These are phyloP conservation scores for Pichia sp. DNA, from an alignment of 1,139 yeast species.

Conservation along the genomic window DNA sequence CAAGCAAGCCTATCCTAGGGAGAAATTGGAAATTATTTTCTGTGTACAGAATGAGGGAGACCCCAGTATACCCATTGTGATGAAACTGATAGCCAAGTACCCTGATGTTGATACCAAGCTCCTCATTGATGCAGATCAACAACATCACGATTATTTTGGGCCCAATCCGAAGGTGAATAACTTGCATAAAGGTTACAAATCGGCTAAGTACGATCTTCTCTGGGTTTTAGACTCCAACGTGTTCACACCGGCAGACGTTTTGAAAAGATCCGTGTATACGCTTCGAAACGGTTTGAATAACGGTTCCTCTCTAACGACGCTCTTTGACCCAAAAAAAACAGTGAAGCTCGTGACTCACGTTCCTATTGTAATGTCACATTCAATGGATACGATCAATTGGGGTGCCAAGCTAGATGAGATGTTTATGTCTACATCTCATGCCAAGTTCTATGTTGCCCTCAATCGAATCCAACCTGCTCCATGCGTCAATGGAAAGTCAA, in stretches of 20 bases:
- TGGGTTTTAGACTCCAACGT: slow-evolving; percentile 92
- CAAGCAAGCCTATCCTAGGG: slow-evolving; percentile 55
- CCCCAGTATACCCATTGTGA: slow-evolving; percentile 56
- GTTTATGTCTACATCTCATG: slow-evolving; percentile 77
- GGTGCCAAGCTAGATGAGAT: slow-evolving; percentile 82
- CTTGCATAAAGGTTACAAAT: slow-evolving; percentile 65
- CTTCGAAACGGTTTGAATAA: slow-evolving; percentile 17
- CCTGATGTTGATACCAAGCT: slow-evolving; percentile 56
- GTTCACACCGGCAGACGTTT: slow-evolving; percentile 63
- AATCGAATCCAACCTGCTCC: slow-evolving; percentile 77
- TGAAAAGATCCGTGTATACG: slow-evolving; percentile 58
- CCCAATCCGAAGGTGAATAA: slow-evolving; percentile 90
- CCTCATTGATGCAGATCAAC: slow-evolving; percentile 33
- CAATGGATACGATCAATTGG: slow-evolving; percentile 23
- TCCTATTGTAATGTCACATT: slow-evolving; percentile 26
- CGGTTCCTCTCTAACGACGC: slow-evolving; percentile 5
- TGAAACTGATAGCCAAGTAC: slow-evolving; percentile 42
- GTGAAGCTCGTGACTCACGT: slow-evolving; percentile 75
- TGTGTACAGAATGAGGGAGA: slow-evolving; percentile 65
- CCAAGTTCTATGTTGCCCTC: slow-evolving; percentile 75
- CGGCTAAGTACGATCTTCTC: slow-evolving; percentile 62
- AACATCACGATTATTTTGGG: slow-evolving; percentile 49
- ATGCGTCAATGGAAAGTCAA: slow-evolving; percentile 91
- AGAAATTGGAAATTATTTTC: slow-evolving; percentile 60
- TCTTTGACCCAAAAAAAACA: slow-evolving; percentile 26